These are phyloP conservation scores for Skeletonema potamos DNA, from an alignment of 108 stramenopile species.

Conservation along the genomic window DNA sequence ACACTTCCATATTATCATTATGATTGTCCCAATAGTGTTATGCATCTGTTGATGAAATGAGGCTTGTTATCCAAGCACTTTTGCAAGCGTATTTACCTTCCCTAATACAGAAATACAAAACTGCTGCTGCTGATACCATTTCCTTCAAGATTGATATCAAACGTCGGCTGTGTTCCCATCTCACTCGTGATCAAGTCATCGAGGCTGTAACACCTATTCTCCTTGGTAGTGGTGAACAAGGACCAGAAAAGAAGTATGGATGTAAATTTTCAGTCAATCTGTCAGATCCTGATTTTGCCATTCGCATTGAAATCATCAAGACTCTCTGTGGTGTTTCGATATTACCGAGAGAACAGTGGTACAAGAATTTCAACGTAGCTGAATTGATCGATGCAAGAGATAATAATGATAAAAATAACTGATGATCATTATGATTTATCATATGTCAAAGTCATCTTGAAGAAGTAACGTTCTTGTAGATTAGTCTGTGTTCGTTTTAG, in stretches of 20 bases:
- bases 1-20: too few species aligned
- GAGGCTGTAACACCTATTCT: slow-evolving; percentile 47
- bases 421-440: neutral
- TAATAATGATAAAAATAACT: neutral
- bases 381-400: slow-evolving; percentile 12
- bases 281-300: slow-evolving; percentile 63
- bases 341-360: slow-evolving; percentile 42
- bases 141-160: slow-evolving; percentile 70
- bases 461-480: neutral
- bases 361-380: slow-evolving; percentile 53
- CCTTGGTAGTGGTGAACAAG: neutral
- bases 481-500: neutral
- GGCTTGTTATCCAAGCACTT: slow-evolving; percentile 40
- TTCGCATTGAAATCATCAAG: slow-evolving; percentile 70
- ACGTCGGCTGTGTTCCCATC: slow-evolving; percentile 53
- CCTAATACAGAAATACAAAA: neutral
- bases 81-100: slow-evolving; percentile 42
- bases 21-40: slow-evolving; percentile 41
- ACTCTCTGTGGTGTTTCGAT: slow-evolving; percentile 71
- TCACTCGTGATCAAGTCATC: slow-evolving; percentile 53
- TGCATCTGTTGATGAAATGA: slow-evolving; percentile 72
- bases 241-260: slow-evolving; percentile 12
- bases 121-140: neutral
- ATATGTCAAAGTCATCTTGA: neutral
- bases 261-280: slow-evolving; percentile 53